These are phyloP conservation scores for Penicillium macrosclerotiorum DNA, from an alignment of 495 filamentous ascomycete genomes.

Conservation along the genomic window DNA sequence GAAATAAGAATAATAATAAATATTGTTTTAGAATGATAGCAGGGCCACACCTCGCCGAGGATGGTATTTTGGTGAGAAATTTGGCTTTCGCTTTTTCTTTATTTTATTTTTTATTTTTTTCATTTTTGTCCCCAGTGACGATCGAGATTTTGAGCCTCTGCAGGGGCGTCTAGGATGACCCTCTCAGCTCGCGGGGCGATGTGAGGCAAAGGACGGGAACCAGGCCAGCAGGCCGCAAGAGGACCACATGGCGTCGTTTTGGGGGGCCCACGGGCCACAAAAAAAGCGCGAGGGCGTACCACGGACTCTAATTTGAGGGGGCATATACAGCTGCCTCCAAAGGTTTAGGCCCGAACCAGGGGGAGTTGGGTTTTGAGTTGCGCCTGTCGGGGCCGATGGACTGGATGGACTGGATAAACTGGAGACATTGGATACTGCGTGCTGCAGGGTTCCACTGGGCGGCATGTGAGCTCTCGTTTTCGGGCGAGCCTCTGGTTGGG, in stretches of 20 bases:
- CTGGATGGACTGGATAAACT: too few relatives aligned
- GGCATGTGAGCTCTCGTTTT: conserved; percentile 18
- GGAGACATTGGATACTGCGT: too few relatives aligned
- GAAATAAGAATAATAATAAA: too few relatives aligned
- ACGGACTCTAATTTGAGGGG: conserved; percentile 13
- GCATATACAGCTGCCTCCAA: conserved; percentile 21
- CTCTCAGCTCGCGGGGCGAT: conserved; percentile 15
- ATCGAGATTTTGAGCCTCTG: conserved; percentile 29
- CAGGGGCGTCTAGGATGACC: conserved; percentile 13
- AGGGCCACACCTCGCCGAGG: too few relatives aligned
- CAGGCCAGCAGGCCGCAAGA: background rate
- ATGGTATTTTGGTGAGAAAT: too few relatives aligned
- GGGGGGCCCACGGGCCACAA: conserved; percentile 5
- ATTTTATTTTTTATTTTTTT: conserved; percentile 7
- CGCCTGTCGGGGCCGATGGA: too few relatives aligned
- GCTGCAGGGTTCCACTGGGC: conserved; percentile 2
- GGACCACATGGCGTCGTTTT: conserved; percentile 13
- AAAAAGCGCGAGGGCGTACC: background rate
- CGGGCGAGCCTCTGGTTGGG: too few relatives aligned
- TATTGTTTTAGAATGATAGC: too few relatives aligned
- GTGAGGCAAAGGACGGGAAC: too few relatives aligned
- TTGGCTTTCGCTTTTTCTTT: background rate
- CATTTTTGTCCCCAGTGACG: conserved; percentile 16
- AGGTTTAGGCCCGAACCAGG: conserved; percentile 13
- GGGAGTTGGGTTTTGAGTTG: background rate